A percentile compares a stretch with the other conserved stretches of the same genome.
Evolutionary conservation across 805 yeast genomes (phyloP).

Genomic region (Zygotorulaspora florentina): DNA sequence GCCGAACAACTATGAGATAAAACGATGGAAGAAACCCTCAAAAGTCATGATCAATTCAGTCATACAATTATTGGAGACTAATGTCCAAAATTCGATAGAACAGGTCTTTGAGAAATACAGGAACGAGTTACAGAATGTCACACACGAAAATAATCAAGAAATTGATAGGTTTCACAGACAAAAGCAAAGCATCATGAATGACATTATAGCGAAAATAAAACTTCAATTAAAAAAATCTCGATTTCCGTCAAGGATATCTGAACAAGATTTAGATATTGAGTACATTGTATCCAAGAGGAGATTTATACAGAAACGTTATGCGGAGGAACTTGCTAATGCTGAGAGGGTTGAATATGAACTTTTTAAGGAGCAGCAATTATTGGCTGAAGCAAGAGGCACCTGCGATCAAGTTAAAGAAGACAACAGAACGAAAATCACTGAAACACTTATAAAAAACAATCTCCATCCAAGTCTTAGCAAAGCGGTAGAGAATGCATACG

Average conservation of each 20-base stretch:
- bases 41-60: slow-evolving; percentile 17
- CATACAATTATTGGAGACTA: slow-evolving; percentile 24
- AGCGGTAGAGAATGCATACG: slow-evolving; percentile 30
- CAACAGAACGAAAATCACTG: slow-evolving; percentile 18
- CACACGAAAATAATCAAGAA: slow-evolving; percentile 13
- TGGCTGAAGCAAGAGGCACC: slow-evolving; percentile 16
- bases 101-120: slow-evolving; percentile 23
- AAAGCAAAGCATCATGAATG: slow-evolving; percentile 23
- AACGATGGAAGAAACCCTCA: slow-evolving; percentile 27
- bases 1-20: slow-evolving; percentile 20
- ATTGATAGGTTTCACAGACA: slow-evolving; percentile 15
- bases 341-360: slow-evolving; percentile 26
- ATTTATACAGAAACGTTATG: slow-evolving; percentile 25
- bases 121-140: slow-evolving; percentile 17
- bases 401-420: slow-evolving; percentile 9
- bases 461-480: slow-evolving; percentile 29
- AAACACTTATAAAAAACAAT: slow-evolving; percentile 19
- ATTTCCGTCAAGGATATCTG: slow-evolving; percentile 27
- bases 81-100: slow-evolving; percentile 23
- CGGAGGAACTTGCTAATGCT: slow-evolving; percentile 21
- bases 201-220: slow-evolving; percentile 24
- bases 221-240: slow-evolving; percentile 18
- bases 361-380: slow-evolving; percentile 17
- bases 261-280: slow-evolving; percentile 29
- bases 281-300: slow-evolving; percentile 31